Evolutionary conservation across 1,284 basidiomycete genomes (phyloP).

Genomic region (Ustilago cynodontis): DNA sequence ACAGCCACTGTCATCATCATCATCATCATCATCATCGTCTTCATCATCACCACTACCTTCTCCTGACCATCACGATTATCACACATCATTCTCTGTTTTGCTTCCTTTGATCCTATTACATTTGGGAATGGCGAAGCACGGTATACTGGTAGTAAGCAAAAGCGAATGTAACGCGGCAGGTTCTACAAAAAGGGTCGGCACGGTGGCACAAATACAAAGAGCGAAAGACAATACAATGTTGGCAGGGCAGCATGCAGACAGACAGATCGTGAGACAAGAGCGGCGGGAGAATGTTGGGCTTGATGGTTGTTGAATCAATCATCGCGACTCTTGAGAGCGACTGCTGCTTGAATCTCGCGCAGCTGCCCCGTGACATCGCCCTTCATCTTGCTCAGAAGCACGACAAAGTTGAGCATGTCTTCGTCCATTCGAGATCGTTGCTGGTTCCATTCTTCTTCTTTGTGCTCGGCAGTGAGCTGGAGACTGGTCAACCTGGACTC

Average conservation of each 20-base stretch:
- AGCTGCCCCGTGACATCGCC: slow-evolving; percentile 50
- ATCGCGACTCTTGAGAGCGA: slow-evolving; percentile 53
- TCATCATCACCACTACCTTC: not conserved
- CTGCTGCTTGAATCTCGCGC: slow-evolving; percentile 51
- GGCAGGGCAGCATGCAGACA: not conserved
- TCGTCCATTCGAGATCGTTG: slow-evolving; percentile 53
- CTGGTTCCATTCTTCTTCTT: slow-evolving; percentile 50
- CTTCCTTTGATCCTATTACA: not conserved
- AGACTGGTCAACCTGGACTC: slow-evolving; percentile 48
- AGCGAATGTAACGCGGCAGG: slow-evolving; percentile 5
- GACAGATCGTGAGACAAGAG: not conserved
- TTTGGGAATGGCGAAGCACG: not conserved
- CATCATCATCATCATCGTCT: not conserved
- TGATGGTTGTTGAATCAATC: slow-evolving; percentile 21
- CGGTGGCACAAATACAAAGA: slow-evolving; percentile 29
- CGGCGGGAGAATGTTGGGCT: not conserved
- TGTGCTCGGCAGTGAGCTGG: slow-evolving; percentile 50
- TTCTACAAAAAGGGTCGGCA: slow-evolving; percentile 7
- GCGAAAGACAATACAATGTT: not conserved
- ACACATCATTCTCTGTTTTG: not conserved
- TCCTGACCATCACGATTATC: not conserved
- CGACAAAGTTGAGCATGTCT: slow-evolving; percentile 56
- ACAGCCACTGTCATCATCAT: no score
- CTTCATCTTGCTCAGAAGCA: slow-evolving; percentile 56
- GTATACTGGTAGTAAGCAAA: slow-evolving; percentile 24